A percentile compares a stretch with the other conserved stretches of the same genome.
Conservation (phyloP, 1,284 basidiomycete species). For the Sporisorium sorghi region DNA sequence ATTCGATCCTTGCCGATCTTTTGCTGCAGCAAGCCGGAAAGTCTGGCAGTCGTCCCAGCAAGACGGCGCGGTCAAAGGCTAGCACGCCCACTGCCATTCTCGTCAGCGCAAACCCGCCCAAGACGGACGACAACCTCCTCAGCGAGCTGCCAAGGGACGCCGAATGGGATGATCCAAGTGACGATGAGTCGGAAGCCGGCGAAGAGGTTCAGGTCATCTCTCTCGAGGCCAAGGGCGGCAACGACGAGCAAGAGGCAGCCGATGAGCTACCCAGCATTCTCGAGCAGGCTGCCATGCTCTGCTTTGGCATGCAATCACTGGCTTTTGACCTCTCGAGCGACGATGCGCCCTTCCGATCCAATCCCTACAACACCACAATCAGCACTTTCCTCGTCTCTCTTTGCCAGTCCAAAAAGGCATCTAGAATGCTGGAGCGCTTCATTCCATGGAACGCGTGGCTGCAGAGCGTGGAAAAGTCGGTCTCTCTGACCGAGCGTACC, state of each 20-base stretch:
- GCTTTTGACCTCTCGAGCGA: constrained; percentile 71
- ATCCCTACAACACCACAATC: constrained; percentile 86
- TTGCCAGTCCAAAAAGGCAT: constrained; percentile 50
- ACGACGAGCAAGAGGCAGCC: constrained; percentile 48
- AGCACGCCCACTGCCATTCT: constrained; percentile 56
- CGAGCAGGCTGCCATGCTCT: constrained; percentile 80
- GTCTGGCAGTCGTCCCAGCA: constrained; percentile 39
- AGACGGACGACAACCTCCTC: constrained; percentile 41
- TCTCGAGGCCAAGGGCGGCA: constrained; percentile 42
- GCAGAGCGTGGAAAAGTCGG: constrained; percentile 49
- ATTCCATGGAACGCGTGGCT: constrained; percentile 85
- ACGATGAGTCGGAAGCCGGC: constrained; percentile 55
- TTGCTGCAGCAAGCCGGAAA: constrained; percentile 28
- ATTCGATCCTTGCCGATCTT: constrained; percentile 74
- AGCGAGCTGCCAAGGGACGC: constrained; percentile 42
- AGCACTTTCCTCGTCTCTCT: constrained; percentile 85
- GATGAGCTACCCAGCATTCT: constrained; percentile 75
- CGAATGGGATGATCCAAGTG: constrained; percentile 44
- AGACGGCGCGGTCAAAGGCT: constrained; percentile 70
- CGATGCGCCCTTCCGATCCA: constrained; percentile 53
- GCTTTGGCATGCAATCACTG: constrained; percentile 82
- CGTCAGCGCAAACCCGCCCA: constrained; percentile 53
- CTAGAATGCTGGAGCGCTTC: constrained; percentile 70
- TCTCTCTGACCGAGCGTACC: constrained; percentile 22
- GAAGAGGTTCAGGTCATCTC: constrained; percentile 72